Percentiles rank a stretch among this genome's conserved stretches.
These are phyloP conservation scores for Talaromyces sp. DNA, from an alignment of 2,329 filamentous ascomycete species.

Conservation along the genomic window DNA sequence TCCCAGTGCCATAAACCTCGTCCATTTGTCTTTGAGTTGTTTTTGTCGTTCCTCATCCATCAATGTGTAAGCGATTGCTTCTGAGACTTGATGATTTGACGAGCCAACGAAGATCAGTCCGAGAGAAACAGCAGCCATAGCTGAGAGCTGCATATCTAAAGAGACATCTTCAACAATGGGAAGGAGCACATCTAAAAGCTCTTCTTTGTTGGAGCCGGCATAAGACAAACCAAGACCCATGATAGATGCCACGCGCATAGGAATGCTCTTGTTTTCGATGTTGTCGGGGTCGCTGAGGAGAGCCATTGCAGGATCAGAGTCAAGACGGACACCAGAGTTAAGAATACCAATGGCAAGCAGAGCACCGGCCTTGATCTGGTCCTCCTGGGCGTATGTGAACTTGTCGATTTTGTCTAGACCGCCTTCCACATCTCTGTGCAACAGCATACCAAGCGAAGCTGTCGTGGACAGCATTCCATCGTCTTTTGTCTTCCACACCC, in stretches of 20 bases:
- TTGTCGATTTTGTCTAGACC: constrained; percentile 92
- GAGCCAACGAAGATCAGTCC: constrained; percentile 92
- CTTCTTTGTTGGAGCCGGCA: constrained; percentile 88
- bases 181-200: constrained; percentile 77
- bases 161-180: constrained; percentile 82
- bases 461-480: constrained; percentile 97
- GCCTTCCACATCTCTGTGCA: constrained; percentile 90
- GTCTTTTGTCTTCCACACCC: constrained; percentile 99
- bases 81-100: constrained; percentile 83
- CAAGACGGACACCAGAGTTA: constrained; percentile 85
- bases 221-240: constrained; percentile 96
- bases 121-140: constrained; percentile 88
- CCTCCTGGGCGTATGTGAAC: constrained; percentile 81
- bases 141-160: constrained; percentile 90
- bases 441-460: constrained; percentile 84
- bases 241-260: constrained; percentile 78
- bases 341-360: constrained; percentile 92
- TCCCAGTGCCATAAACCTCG: constrained; percentile 90
- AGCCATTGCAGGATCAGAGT: constrained; percentile 86
- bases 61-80: constrained; percentile 86
- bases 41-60: constrained; percentile 88
- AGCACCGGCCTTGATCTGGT: constrained; percentile 84
- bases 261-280: constrained; percentile 71
- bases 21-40: constrained; percentile 97
- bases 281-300: constrained; percentile 77